phyloP scores from a whole-genome alignment of 106 monocot genomes.

The Acorus gramineus region DNA sequence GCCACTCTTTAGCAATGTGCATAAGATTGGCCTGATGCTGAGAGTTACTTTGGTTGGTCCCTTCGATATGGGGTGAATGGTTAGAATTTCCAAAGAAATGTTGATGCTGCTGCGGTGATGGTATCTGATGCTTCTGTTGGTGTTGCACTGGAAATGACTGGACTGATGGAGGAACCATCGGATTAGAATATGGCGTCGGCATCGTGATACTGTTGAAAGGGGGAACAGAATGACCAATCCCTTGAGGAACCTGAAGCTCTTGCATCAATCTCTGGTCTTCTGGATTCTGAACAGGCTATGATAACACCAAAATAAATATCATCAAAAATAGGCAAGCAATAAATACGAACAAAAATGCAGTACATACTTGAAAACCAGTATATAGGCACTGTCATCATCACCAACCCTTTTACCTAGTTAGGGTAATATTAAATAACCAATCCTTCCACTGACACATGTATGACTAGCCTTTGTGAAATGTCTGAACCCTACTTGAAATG shows the following conservation, averaged over 20 bases:
- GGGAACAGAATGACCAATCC: constrained; percentile 26
- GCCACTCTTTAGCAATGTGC: no score
- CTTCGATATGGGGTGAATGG: constrained; percentile 36
- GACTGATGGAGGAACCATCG: constrained; percentile 20
- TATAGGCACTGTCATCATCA: no score
- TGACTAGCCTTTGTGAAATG: no score
- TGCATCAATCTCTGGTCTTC: constrained; percentile 79
- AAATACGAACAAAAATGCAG: no score
- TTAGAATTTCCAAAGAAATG: constrained; percentile 47
- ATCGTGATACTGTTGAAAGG: constrained; percentile 38
- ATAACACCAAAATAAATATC: not conserved
- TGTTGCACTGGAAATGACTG: constrained; percentile 48
- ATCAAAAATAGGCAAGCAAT: no score
- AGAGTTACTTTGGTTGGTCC: constrained; percentile 28
- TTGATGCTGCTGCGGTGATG: constrained; percentile 15
- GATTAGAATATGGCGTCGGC: constrained; percentile 36
- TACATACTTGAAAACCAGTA: no score
- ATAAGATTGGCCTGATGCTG: constrained; percentile 69
- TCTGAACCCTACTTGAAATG: no score
- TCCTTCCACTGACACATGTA: no score
- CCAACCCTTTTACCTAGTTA: no score
- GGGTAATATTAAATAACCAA: no score
- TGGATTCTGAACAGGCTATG: constrained; percentile 55
- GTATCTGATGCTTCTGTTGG: constrained; percentile 42
- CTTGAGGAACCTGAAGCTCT: constrained; percentile 68